These are phyloP conservation scores for Penstemon davidsonii DNA, from an alignment of 257 asterid species.

Conservation along the genomic window DNA sequence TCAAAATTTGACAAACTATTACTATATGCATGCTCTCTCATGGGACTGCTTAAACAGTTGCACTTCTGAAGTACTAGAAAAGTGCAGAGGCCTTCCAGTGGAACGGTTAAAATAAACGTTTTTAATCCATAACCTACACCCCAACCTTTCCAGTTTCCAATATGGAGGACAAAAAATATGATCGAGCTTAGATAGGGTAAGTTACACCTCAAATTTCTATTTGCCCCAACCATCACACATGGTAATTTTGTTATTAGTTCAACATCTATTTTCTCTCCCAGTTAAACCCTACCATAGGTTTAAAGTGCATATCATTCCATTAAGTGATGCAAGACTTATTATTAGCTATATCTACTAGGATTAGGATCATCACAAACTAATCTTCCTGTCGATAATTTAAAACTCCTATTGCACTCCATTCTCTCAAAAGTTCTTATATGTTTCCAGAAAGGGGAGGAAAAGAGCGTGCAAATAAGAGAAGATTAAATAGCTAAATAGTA, in stretches of 20 bases:
- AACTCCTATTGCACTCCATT: not conserved
- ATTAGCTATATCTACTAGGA: not conserved
- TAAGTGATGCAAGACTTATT: not conserved
- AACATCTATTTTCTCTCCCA: not conserved
- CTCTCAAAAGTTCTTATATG: not conserved
- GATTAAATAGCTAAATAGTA: not conserved
- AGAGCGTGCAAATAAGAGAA: not conserved
- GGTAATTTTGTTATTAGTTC: not conserved
- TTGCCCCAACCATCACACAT: not conserved
- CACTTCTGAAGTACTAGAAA: not conserved
- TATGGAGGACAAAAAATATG: not conserved
- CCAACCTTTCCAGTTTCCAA: constrained; percentile 17
- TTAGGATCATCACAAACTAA: not conserved
- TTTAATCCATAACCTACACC: not conserved
- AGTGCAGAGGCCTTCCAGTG: not conserved
- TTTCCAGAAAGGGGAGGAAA: not conserved
- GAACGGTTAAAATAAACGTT: not conserved
- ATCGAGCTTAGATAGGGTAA: not conserved
- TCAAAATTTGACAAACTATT: not conserved
- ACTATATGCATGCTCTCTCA: not conserved
- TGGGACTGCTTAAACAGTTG: not conserved
- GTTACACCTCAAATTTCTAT: not conserved
- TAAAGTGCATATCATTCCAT: not conserved
- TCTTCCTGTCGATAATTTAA: not conserved
- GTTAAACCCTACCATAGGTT: not conserved